Conservation (phyloP, 345 rosid species). For the Microcos paniculata region DNA sequence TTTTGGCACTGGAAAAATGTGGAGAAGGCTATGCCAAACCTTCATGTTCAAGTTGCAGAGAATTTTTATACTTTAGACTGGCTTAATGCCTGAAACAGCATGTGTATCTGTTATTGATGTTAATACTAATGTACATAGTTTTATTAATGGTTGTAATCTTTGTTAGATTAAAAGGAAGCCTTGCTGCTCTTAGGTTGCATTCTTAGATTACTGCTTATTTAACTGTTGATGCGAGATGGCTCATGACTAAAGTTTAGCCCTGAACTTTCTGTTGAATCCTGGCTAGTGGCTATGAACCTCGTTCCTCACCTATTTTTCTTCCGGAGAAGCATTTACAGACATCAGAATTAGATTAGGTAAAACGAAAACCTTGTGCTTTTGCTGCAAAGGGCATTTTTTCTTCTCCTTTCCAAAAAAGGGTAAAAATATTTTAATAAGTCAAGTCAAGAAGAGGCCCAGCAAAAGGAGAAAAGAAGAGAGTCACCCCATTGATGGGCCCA, state of each 20-base stretch:
- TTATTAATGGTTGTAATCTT: background rate
- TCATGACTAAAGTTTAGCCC: background rate
- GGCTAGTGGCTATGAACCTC: background rate
- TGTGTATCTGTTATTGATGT: background rate
- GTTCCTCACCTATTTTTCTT: background rate
- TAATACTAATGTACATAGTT: conserved; percentile 12
- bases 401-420: background rate
- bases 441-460: background rate
- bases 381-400: background rate
- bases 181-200: background rate
- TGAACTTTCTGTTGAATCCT: too few species aligned
- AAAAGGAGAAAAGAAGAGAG: background rate
- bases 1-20: conserved; percentile 58
- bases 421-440: background rate
- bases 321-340: background rate
- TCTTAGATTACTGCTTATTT: background rate
- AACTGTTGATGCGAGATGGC: background rate
- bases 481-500: background rate
- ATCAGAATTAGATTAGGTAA: too few species aligned
- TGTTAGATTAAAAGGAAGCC: background rate
- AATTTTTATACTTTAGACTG: conserved; percentile 61
- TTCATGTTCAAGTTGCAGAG: conserved; percentile 69
- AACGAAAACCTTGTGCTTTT: background rate
- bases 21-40: conserved; percentile 35
- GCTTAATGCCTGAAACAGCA: conserved; percentile 52